A percentile compares a stretch with the other conserved stretches of the same genome.
phyloP scores from a whole-genome alignment of 768 basidiomycete species.

The Suillus cothurnatus region DNA sequence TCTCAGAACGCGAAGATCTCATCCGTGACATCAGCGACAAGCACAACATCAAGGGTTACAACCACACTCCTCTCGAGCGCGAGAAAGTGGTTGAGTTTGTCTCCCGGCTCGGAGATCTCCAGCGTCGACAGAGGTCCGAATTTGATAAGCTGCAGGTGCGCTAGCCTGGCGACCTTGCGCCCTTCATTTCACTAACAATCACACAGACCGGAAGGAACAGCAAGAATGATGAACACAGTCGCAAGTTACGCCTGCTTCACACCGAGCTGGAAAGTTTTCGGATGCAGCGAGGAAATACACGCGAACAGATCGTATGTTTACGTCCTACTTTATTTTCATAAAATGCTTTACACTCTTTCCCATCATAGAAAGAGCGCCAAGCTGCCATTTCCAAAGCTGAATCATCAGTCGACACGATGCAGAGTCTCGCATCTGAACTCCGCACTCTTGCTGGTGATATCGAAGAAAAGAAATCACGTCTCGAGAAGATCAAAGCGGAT shows the following conservation, averaged over 20 bases:
- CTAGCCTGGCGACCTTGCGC: background rate
- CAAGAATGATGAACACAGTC: slow-evolving; percentile 67
- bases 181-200: background rate
- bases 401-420: slow-evolving; percentile 54
- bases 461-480: slow-evolving; percentile 63
- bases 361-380: slow-evolving; percentile 50
- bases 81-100: slow-evolving; percentile 77
- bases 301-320: slow-evolving; percentile 57
- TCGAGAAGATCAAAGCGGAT: slow-evolving; percentile 61
- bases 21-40: slow-evolving; percentile 71
- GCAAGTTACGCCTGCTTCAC: slow-evolving; percentile 57
- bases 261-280: slow-evolving; percentile 56
- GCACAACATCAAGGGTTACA: slow-evolving; percentile 74
- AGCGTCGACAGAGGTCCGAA: slow-evolving; percentile 61
- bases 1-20: slow-evolving; percentile 69
- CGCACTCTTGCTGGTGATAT: slow-evolving; percentile 61
- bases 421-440: slow-evolving; percentile 55
- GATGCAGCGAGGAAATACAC: slow-evolving; percentile 51
- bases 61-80: slow-evolving; percentile 66
- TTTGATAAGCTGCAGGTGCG: slow-evolving; percentile 70
- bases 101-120: slow-evolving; percentile 61
- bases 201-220: slow-evolving; percentile 48
- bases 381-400: slow-evolving; percentile 54
- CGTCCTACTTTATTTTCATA: background rate
- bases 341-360: slow-evolving; percentile 3